Conservation (phyloP, 1,139 yeast species). For the Geotrichum carabidarum region DNA sequence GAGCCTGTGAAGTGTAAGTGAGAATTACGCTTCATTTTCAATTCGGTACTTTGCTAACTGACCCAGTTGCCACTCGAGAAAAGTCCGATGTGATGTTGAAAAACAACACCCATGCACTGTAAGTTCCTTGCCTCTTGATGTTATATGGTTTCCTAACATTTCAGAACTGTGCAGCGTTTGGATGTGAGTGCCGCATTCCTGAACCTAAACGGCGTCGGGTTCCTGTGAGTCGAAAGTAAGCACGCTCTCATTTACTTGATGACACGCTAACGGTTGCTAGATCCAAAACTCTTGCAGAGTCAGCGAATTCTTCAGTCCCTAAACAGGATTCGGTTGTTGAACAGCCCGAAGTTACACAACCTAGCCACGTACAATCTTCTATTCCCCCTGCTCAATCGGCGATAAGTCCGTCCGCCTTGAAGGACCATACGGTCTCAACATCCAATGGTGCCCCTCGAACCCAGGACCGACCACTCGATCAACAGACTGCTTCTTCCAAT, state of each 20-base stretch:
- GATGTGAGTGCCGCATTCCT: slow-evolving; percentile 66
- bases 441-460: not conserved
- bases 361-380: not conserved
- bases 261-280: not conserved
- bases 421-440: not conserved
- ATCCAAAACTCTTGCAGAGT: slow-evolving; percentile 1
- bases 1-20: slow-evolving; percentile 37
- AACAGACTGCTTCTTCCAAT: slow-evolving; percentile 21
- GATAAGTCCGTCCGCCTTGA: not conserved
- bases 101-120: slow-evolving; percentile 68
- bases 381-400: not conserved
- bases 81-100: slow-evolving; percentile 65
- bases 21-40: not conserved
- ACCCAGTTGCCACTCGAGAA: slow-evolving; percentile 54
- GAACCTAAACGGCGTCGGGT: slow-evolving; percentile 37
- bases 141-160: not conserved
- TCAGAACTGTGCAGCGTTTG: slow-evolving; percentile 64
- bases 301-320: not conserved
- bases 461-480: not conserved
- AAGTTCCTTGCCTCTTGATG: slow-evolving; percentile 18
- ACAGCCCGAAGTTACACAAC: not conserved
- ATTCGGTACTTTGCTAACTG: not conserved
- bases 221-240: slow-evolving; percentile 35
- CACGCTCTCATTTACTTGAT: not conserved
- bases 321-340: not conserved